Evolutionary conservation across 129 eudicot genomes (phyloP).

Genomic region (Calendula officinalis): DNA sequence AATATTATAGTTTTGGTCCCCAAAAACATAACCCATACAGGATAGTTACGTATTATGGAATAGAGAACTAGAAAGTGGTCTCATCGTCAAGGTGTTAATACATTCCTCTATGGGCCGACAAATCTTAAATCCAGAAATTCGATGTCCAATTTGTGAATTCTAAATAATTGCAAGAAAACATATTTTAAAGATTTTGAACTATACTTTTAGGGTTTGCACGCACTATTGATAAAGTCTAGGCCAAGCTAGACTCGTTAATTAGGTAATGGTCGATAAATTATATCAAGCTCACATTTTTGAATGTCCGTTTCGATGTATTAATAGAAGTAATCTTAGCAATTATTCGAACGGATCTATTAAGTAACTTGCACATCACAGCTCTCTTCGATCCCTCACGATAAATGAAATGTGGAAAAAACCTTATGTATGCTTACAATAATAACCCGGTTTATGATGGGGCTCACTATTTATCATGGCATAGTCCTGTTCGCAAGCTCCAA

Average conservation of each 20-base stretch:
- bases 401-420: too few species aligned
- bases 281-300: too few species aligned
- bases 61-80: slow-evolving; percentile 26
- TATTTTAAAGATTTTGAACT: background rate
- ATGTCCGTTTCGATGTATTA: too few species aligned
- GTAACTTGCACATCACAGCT: too few species aligned
- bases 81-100: slow-evolving; percentile 16
- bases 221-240: background rate
- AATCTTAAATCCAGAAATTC: slow-evolving; percentile 6
- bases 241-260: background rate
- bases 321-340: too few species aligned
- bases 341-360: too few species aligned
- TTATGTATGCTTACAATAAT: too few species aligned
- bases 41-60: slow-evolving; percentile 10
- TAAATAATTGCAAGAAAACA: background rate
- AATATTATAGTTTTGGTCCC: slow-evolving; percentile 14
- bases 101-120: slow-evolving; percentile 19
- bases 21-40: slow-evolving; percentile 19
- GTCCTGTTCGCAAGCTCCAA: too few species aligned
- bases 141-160: slow-evolving; percentile 3
- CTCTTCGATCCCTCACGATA: too few species aligned
- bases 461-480: too few species aligned
- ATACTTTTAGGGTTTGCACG: slow-evolving; percentile 9
- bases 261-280: background rate
- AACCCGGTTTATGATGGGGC: too few species aligned